Conservation (phyloP, 1,139 yeast species). For the Hemisphaericaspora subhashii region DNA sequence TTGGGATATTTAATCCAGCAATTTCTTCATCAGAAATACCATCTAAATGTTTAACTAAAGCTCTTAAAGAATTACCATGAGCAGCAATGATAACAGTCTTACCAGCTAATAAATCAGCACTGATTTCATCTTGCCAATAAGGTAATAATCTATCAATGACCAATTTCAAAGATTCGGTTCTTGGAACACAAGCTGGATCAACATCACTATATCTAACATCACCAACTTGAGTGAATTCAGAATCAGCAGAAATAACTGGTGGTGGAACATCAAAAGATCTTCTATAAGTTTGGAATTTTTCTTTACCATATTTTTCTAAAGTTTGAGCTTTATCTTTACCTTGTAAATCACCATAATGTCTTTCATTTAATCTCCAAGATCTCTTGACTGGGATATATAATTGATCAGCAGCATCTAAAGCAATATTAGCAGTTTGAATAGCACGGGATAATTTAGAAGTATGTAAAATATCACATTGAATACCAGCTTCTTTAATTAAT, state of each 20-base stretch:
- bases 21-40: constrained; percentile 89
- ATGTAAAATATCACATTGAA: constrained; percentile 83
- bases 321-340: constrained; percentile 98
- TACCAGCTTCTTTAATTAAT: constrained; percentile 82
- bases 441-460: constrained; percentile 95
- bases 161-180: constrained; percentile 91
- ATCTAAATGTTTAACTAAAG: constrained; percentile 94
- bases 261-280: constrained; percentile 98
- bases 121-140: constrained; percentile 94
- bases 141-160: constrained; percentile 97
- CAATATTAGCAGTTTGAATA: constrained; percentile 96
- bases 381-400: constrained; percentile 90
- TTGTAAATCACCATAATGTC: constrained; percentile 98
- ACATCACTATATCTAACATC: constrained; percentile 83
- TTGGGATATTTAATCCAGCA: constrained; percentile 94
- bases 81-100: constrained; percentile 94
- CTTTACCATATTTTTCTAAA: constrained; percentile 83
- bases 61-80: constrained; percentile 99
- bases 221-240: constrained; percentile 80
- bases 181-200: constrained; percentile 85
- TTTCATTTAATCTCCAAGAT: constrained; percentile 97
- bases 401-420: constrained; percentile 86
- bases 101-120: constrained; percentile 79
- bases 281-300: constrained; percentile 96
- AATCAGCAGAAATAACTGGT: constrained; percentile 76